phyloP scores from a whole-genome alignment of 148 eudicot species.

The Euryodendron excelsum region DNA sequence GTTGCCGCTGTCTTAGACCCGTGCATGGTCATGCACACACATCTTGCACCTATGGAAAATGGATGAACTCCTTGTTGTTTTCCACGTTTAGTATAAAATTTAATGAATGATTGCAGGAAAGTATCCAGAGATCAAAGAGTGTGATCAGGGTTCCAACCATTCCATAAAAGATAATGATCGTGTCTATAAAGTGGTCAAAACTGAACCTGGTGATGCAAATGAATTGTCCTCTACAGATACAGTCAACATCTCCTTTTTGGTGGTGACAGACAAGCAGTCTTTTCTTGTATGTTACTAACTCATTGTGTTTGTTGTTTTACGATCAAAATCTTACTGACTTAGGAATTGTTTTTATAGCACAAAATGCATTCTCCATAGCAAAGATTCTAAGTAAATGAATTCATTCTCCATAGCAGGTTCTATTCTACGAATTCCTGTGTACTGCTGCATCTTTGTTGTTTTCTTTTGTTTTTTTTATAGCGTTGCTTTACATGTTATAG shows the following conservation, averaged over 20 bases:
- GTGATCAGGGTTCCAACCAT: conserved; percentile 3
- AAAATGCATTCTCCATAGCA: background rate
- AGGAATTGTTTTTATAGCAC: background rate
- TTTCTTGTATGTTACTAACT: conserved; percentile 42
- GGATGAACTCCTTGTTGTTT: background rate
- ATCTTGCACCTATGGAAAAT: too few relatives aligned
- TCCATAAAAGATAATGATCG: conserved; percentile 14
- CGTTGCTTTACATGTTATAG: background rate
- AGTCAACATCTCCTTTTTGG: conserved; percentile 22
- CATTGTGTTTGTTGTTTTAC: background rate
- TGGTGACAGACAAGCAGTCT: conserved; percentile 26
- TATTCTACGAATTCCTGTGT: background rate
- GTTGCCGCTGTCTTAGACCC: background rate
- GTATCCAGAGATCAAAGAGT: conserved; percentile 1
- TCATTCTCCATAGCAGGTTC: background rate
- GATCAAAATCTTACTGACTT: background rate
- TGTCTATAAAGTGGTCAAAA: conserved; percentile 27
- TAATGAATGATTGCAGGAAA: conserved; percentile 22
- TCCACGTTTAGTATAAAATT: background rate
- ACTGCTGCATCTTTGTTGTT: background rate
- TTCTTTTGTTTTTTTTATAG: background rate
- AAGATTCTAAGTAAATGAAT: background rate
- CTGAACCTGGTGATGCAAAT: conserved; percentile 37
- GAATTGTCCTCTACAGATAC: conserved; percentile 13
- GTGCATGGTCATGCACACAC: too few relatives aligned